Base-by-base conservation (phyloP, 495 filamentous ascomycete species). In the Talaromyces nanjingensis region DNA sequence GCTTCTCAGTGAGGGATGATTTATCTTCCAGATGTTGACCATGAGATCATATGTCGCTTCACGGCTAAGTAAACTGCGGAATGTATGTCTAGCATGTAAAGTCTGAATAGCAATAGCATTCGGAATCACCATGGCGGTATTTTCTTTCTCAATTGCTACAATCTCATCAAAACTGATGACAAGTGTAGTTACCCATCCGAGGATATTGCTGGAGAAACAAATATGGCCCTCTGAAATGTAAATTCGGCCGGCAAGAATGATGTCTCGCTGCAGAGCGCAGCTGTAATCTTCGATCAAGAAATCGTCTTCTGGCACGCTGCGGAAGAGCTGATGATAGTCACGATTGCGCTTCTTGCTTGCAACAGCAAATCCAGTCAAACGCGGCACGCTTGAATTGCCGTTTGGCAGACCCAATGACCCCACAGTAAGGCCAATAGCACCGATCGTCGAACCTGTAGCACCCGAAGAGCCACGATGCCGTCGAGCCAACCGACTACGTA, bases 161-260 rank as follows among this genome's bases (percentile, higher is more conserved):
- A 99, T 88, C 72, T 99, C 94, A 71, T 98, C 96, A 73, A 98
- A 99, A 71, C 91, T 94, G 74, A 99, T 96, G 47, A 99, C 93
- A 31, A 98, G 77, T 4, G 92, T 98, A 1, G 96, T 99, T 1
- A 96, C 87, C 94, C 94, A 99, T 39, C 94, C 94, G 39, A 99
- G 83, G 59, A 99, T 99, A 71, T 99, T 99, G 74, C 94, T 98
- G 65, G 92, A 96, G 76, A 99, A 99, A 77, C 94, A 99, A 39
- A 99, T 87, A 67, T 99, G 93, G 4, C 93, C 92, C 75, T 99
- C 94, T 0, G 93, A 97, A 31, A 99, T 89, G 69, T 99, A 99
- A 14, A 99, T 83, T 45, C 94, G 85, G 2, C 94, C 94, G 66
- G 97, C 93, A 11, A 96, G 84, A 53, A 99, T 87, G 64, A 99